Evolutionary conservation across 2,329 filamentous ascomycete genomes (phyloP), one percentile per base, ranked within the genome.

Genomic region (Sclerotinia spermophila): DNA sequence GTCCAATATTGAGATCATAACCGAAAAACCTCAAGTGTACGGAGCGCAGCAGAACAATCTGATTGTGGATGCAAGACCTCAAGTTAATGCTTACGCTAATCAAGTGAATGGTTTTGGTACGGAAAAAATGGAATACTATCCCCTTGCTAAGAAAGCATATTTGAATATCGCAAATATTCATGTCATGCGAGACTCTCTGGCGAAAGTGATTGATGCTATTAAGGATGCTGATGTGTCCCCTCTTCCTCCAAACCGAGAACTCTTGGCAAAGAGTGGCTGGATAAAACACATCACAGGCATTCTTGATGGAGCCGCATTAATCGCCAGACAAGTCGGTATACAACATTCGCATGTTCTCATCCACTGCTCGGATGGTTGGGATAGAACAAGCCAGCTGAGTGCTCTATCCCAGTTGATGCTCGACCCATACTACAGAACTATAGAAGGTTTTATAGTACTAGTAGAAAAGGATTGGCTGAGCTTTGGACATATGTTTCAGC

Each of bases 351-450:
- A 99, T 79, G 95, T 97, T 17, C 83, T 99, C 60, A 97, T 99
- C 64, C 96, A 99, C 81, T 99, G 96, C 81, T 98, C 96, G 2
- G 96, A 99, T 81, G 96, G 96, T 5, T 99, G 96, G 96, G 96
- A 99, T 81, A 91, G 96, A 66, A 99, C 96, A 11, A 95, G 94
- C 77, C 96, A 99, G 82, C 86, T 99, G 67, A 96, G 94, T 77
- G 94, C 94, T 6, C 82, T 99, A 70, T 91, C 94, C 70, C 94
- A 99, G 81, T 86, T 99, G 53, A 95, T 97, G 84, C 86, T 99
- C 13, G 96, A 99, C 78, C 96, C 96, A 0, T 97, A 97, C 81
- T 99, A 94, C 80, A 89, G 96, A 67, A 98, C 96, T 0, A 84
- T 99, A 65, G 92, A 97, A 75, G 96, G 96, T 0, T 99, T 98